Percentiles rank a stretch among this genome's conserved stretches.
Conservation (phyloP, 257 asterid genomes). For the Rehmannia glutinosa region DNA sequence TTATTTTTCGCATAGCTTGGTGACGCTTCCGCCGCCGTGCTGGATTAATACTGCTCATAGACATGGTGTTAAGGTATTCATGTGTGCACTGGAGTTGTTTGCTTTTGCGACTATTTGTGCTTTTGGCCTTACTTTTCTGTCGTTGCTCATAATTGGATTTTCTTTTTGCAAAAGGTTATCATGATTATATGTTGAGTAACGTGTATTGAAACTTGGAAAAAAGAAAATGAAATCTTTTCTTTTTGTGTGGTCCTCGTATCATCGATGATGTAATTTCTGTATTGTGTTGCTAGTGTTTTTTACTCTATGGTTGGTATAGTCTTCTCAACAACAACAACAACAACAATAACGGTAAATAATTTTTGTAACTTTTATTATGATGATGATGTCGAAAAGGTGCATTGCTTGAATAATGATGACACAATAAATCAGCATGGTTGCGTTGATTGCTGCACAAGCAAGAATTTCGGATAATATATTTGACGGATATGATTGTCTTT, state of each 20-base stretch:
- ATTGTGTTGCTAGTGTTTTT: neutral
- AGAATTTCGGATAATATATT: too few relatives aligned
- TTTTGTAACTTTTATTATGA: too few relatives aligned
- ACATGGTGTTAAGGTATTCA: slow-evolving; percentile 82
- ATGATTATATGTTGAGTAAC: neutral
- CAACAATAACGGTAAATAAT: too few relatives aligned
- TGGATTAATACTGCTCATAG: slow-evolving; percentile 85
- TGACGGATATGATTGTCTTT: slow-evolving; percentile 9
- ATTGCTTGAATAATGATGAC: neutral
- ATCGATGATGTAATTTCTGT: neutral
- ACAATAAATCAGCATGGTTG: neutral
- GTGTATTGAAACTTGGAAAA: too few relatives aligned
- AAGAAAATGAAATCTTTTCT: too few relatives aligned
- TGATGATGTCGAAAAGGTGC: neutral
- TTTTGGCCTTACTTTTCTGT: neutral
- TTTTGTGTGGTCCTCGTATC: neutral
- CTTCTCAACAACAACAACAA: neutral
- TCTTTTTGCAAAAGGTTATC: neutral
- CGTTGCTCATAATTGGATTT: neutral
- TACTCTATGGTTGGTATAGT: neutral
- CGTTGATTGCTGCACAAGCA: neutral
- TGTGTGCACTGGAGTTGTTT: neutral
- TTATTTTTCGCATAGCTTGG: slow-evolving; percentile 79
- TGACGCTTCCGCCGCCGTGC: slow-evolving; percentile 93
- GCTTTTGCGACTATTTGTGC: neutral